A percentile compares a stretch with the other conserved stretches of the same genome.
phyloP scores from a whole-genome alignment of 257 asterid genomes.

The Solanum sitiens region DNA sequence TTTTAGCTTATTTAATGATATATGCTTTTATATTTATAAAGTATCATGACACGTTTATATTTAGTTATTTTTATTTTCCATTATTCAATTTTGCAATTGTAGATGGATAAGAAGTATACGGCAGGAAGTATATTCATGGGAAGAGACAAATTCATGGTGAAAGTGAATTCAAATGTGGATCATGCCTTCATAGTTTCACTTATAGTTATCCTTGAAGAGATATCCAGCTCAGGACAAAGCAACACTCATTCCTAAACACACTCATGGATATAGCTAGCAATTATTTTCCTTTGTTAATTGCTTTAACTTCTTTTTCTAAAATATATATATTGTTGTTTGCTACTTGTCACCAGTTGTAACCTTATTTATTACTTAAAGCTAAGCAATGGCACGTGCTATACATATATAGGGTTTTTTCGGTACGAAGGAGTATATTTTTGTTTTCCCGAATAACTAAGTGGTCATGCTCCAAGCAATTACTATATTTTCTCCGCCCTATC shows the following conservation, averaged over 20 bases:
- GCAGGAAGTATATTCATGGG: background rate
- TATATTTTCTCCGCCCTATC: too few relatives aligned
- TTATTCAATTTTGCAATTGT: background rate
- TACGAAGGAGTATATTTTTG: too few relatives aligned
- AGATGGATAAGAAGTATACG: background rate
- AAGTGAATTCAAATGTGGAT: background rate
- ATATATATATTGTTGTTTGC: background rate
- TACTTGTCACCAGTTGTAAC: background rate
- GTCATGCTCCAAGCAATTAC: too few relatives aligned
- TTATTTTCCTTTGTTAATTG: background rate
- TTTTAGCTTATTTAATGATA: background rate
- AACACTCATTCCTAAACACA: background rate
- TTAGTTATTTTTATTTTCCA: background rate
- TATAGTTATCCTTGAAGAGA: background rate
- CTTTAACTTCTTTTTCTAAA: background rate
- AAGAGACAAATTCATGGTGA: background rate
- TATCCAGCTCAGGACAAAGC: background rate
- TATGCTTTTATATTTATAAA: background rate
- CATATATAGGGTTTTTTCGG: background rate
- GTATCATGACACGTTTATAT: background rate
- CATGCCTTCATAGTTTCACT: constrained; percentile 4
- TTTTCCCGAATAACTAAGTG: too few relatives aligned
- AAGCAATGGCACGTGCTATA: background rate
- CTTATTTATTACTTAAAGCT: background rate
- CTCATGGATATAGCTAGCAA: background rate